Evolutionary conservation across 1,139 yeast genomes (phyloP).

Genomic region (Groenewaldozyma auringiensis): DNA sequence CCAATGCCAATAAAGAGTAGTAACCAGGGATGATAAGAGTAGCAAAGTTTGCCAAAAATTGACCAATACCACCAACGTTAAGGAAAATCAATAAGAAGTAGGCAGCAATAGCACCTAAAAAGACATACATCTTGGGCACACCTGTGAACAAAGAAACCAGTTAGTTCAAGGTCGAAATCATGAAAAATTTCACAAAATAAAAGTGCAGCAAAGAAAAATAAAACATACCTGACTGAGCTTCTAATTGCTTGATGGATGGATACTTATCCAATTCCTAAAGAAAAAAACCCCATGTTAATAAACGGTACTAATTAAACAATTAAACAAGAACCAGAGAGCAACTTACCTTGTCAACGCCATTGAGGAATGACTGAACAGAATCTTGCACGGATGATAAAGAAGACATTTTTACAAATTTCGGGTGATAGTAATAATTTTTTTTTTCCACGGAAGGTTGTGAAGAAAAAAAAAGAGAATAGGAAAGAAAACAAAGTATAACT

Average conservation of each 20-base stretch:
- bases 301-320: neutral
- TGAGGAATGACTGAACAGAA: slow-evolving; percentile 23
- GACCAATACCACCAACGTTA: slow-evolving; percentile 87
- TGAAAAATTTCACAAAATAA: neutral
- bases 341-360: slow-evolving; percentile 25
- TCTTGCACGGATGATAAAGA: slow-evolving; percentile 20
- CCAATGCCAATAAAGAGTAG: slow-evolving; percentile 76
- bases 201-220: neutral
- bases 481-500: neutral
- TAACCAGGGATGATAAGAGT: slow-evolving; percentile 90
- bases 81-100: slow-evolving; percentile 75
- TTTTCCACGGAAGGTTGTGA: neutral
- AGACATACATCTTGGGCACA: slow-evolving; percentile 83
- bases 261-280: slow-evolving; percentile 30
- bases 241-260: slow-evolving; percentile 29
- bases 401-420: slow-evolving; percentile 13
- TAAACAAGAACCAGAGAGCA: neutral
- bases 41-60: slow-evolving; percentile 83
- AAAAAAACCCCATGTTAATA: neutral
- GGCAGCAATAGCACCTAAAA: slow-evolving; percentile 51
- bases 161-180: slow-evolving; percentile 43
- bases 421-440: neutral
- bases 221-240: slow-evolving; percentile 26
- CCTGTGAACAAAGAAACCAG: slow-evolving; percentile 37
- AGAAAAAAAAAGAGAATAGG: too few relatives aligned